phyloP scores from a whole-genome alignment of 75 land plant species.

The Selaginella tamariscina region DNA sequence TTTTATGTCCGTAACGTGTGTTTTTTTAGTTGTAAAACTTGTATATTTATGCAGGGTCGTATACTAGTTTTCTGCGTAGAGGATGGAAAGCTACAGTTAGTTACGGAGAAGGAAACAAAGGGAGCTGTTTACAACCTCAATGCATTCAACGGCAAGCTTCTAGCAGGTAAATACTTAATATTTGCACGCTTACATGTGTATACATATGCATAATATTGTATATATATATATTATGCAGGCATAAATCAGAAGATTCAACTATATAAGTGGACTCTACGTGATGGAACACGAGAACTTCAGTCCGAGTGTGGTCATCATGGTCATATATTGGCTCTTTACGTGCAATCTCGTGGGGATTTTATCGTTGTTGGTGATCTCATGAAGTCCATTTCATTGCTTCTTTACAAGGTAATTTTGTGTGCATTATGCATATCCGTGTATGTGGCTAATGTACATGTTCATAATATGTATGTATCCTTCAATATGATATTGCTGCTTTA shows the following conservation, averaged over 20 bases:
- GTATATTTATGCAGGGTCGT: slow-evolving; percentile 46
- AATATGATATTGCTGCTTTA: too few relatives aligned
- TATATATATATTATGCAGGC: too few relatives aligned
- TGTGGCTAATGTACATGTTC: neutral
- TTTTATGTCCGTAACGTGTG: too few relatives aligned
- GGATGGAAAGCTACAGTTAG: slow-evolving; percentile 46
- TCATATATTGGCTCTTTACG: slow-evolving; percentile 90
- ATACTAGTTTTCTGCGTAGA: slow-evolving; percentile 71
- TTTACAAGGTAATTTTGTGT: slow-evolving; percentile 66
- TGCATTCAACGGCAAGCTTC: slow-evolving; percentile 92
- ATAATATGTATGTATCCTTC: too few relatives aligned
- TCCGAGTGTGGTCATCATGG: slow-evolving; percentile 98
- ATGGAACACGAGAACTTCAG: slow-evolving; percentile 79
- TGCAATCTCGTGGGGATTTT: slow-evolving; percentile 96
- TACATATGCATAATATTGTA: too few relatives aligned
- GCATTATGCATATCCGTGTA: neutral
- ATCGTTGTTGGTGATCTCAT: slow-evolving; percentile 97
- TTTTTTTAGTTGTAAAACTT: too few relatives aligned
- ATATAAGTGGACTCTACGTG: slow-evolving; percentile 94
- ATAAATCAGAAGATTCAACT: slow-evolving; percentile 95
- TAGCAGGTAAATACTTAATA: too few relatives aligned
- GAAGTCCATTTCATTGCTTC: slow-evolving; percentile 84
- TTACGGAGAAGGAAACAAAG: slow-evolving; percentile 95
- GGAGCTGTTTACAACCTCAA: slow-evolving; percentile 94
- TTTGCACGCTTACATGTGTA: too few relatives aligned